phyloP scores from a whole-genome alignment of 2,329 filamentous ascomycete genomes.

The Chaetomiaceae sp. region DNA sequence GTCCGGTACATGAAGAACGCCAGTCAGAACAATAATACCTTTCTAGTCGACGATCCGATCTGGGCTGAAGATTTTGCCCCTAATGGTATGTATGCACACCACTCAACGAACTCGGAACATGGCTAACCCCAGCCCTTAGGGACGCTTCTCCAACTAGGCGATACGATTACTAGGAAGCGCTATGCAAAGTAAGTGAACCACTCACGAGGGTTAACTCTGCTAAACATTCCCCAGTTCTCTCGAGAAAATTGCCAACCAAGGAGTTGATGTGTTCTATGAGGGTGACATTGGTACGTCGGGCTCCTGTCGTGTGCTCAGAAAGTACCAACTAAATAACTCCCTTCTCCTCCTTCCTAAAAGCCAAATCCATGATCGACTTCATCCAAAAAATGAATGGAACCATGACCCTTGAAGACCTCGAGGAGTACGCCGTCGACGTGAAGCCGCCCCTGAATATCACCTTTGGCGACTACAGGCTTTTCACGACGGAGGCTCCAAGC shows the following conservation, averaged over 20 bases:
- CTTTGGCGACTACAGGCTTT: slow-evolving; percentile 68
- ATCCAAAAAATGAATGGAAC: slow-evolving; percentile 70
- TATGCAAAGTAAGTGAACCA: slow-evolving; percentile 56
- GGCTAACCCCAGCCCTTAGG: slow-evolving; percentile 36
- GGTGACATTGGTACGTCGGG: slow-evolving; percentile 35
- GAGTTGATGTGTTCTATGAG: slow-evolving; percentile 41
- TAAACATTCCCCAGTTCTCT: slow-evolving; percentile 48
- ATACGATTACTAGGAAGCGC: slow-evolving; percentile 73
- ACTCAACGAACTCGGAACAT: neutral
- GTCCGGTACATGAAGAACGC: slow-evolving; percentile 65
- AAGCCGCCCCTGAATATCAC: slow-evolving; percentile 57
- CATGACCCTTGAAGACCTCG: slow-evolving; percentile 76
- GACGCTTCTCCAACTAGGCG: slow-evolving; percentile 64
- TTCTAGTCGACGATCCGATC: slow-evolving; percentile 67
- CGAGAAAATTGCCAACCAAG: slow-evolving; percentile 68
- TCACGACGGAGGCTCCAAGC: slow-evolving; percentile 67
- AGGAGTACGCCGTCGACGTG: slow-evolving; percentile 64
- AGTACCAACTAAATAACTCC: neutral
- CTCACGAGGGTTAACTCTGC: neutral
- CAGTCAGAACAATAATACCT: slow-evolving; percentile 44
- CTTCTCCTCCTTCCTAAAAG: too few species aligned
- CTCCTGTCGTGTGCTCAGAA: slow-evolving; percentile 25
- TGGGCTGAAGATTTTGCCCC: slow-evolving; percentile 91
- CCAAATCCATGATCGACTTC: slow-evolving; percentile 66
- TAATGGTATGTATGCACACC: slow-evolving; percentile 45